phyloP scores from a whole-genome alignment of 2,329 filamentous ascomycete species.

The Fusarium pininemorale region DNA sequence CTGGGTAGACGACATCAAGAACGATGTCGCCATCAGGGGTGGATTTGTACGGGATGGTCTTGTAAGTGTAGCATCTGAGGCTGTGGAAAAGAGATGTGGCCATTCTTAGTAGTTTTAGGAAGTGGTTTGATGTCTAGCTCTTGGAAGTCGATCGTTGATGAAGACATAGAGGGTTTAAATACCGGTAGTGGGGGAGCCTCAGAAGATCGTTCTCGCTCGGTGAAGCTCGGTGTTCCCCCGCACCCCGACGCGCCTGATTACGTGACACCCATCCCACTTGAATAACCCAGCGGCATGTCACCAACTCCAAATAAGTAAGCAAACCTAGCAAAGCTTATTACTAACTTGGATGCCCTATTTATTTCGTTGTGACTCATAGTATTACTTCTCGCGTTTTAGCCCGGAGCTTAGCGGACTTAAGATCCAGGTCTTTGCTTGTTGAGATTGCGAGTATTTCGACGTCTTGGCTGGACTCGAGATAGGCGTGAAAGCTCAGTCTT shows the following conservation, averaged over 20 bases:
- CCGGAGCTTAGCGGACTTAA: background rate
- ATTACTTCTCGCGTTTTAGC: background rate
- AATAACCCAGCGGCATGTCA: background rate
- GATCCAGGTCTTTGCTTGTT: background rate
- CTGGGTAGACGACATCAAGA: slow-evolving; percentile 31
- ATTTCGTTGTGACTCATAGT: background rate
- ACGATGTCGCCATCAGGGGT: slow-evolving; percentile 14
- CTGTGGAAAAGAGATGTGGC: background rate
- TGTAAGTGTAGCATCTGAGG: slow-evolving; percentile 27
- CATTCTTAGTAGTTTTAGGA: background rate
- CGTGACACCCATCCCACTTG: background rate
- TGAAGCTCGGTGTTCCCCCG: background rate
- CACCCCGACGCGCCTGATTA: background rate
- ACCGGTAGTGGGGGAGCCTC: fast-evolving
- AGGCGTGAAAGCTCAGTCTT: too few relatives aligned
- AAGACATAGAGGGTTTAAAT: background rate
- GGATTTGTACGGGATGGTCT: slow-evolving; percentile 27
- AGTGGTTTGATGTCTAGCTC: fast-evolving
- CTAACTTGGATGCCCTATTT: too few relatives aligned
- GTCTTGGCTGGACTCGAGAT: background rate
- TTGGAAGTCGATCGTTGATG: background rate
- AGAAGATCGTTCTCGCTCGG: background rate
- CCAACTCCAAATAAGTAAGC: background rate
- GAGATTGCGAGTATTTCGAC: too few relatives aligned
- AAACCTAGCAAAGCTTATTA: background rate